A percentile compares a stretch with the other conserved stretches of the same genome.
Conservation (phyloP, 495 filamentous ascomycete species). For the Penicillium desertorum region DNA sequence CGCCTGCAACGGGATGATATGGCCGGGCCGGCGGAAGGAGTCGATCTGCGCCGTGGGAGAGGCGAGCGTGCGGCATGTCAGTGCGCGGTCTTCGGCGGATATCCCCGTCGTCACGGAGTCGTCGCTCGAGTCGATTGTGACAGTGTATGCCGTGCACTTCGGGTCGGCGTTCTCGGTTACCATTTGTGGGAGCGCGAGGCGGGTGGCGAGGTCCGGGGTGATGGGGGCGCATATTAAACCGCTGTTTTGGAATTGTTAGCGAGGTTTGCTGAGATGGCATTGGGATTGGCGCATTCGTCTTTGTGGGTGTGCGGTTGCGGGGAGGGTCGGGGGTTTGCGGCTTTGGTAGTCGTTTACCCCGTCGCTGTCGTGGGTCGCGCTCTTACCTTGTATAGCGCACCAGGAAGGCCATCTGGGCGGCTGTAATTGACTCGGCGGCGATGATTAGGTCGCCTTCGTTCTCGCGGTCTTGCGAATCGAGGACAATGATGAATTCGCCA, state of each 20-base stretch:
- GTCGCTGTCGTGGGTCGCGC: constrained; percentile 6
- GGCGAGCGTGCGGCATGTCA: constrained; percentile 79
- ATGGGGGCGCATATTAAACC: constrained; percentile 90
- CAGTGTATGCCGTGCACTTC: constrained; percentile 87
- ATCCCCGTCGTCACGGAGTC: constrained; percentile 83
- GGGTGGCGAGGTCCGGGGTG: constrained; percentile 59
- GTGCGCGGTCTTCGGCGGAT: constrained; percentile 78
- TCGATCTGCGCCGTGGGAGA: constrained; percentile 55
- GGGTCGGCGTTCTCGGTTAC: constrained; percentile 78
- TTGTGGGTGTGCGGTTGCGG: background rate
- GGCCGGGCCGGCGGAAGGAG: constrained; percentile 80
- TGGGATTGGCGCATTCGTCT: background rate
- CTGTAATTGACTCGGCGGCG: constrained; percentile 79
- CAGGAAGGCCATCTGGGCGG: constrained; percentile 92
- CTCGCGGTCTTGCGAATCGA: constrained; percentile 86
- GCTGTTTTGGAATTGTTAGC: constrained; percentile 40
- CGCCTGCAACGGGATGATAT: constrained; percentile 84
- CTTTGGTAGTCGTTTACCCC: background rate
- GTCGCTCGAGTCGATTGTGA: constrained; percentile 75
- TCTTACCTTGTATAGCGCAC: constrained; percentile 71
- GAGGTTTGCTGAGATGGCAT: background rate
- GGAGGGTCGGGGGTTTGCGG: background rate
- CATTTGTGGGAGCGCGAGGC: constrained; percentile 85
- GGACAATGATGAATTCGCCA: constrained; percentile 93
- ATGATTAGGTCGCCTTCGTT: constrained; percentile 99